Conservation (phyloP, 2,329 filamentous ascomycete species). For the Talaromyces piceae region DNA sequence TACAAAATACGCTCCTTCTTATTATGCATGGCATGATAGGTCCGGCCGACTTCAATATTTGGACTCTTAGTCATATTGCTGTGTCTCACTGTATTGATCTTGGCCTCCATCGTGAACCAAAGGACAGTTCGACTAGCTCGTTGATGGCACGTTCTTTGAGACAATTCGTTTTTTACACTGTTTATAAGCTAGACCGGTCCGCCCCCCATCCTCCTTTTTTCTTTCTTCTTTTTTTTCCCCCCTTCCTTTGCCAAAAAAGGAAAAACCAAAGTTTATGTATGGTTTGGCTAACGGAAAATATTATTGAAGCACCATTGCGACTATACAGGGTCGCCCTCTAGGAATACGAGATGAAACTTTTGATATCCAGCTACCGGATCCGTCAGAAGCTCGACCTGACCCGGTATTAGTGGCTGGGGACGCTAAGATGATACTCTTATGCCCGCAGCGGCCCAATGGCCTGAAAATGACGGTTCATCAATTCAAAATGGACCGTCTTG, state of each 20-base stretch:
- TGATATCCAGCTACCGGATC: constrained; percentile 21
- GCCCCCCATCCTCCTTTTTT: no score
- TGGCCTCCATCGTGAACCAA: constrained; percentile 30
- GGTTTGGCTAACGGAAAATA: no score
- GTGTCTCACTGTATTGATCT: constrained; percentile 34
- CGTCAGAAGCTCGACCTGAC: constrained; percentile 9
- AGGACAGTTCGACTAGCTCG: constrained; percentile 7
- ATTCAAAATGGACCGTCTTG: constrained; percentile 20
- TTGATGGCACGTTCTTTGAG: constrained; percentile 12
- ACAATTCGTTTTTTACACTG: constrained; percentile 27
- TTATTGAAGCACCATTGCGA: constrained; percentile 31
- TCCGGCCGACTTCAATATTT: constrained; percentile 29
- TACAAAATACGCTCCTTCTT: constrained; percentile 27
- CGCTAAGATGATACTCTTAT: neutral
- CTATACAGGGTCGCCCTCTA: constrained; percentile 33
- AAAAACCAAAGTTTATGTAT: no score
- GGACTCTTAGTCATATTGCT: constrained; percentile 30
- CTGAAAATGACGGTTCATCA: constrained; percentile 20
- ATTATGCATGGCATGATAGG: constrained; percentile 26
- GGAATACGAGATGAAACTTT: constrained; percentile 33
- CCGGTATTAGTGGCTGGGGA: neutral
- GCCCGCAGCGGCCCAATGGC: constrained; percentile 9
- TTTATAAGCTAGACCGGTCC: constrained; percentile 33
- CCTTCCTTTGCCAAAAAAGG: no score
- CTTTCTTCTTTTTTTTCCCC: no score